Evolutionary conservation across 2,329 filamentous ascomycete genomes (phyloP).

Genomic region (Aspergillus niger): DNA sequence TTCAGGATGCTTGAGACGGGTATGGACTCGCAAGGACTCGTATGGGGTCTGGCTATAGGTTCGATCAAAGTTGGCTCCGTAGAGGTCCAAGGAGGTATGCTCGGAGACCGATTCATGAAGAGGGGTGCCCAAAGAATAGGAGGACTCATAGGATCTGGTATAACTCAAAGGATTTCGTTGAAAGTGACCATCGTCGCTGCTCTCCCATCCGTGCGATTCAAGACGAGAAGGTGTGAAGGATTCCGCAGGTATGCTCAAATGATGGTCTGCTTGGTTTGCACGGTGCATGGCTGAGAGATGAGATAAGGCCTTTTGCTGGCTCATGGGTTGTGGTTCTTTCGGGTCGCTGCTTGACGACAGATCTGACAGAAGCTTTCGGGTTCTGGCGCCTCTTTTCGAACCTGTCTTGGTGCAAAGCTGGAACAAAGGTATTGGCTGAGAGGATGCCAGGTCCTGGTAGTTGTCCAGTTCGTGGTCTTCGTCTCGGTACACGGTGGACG

Average conservation of each 20-base stretch:
- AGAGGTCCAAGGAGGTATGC: conserved; percentile 5
- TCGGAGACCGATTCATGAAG: neutral
- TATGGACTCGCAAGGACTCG: conserved; percentile 1
- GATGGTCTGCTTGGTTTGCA: conserved; percentile 3
- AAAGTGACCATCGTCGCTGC: conserved; percentile 3
- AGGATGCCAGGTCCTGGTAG: conserved; percentile 26
- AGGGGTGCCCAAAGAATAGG: neutral
- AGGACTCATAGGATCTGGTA: conserved; percentile 4
- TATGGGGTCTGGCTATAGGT: conserved; percentile 16
- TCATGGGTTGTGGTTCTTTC: neutral
- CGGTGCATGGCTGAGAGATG: conserved; percentile 6
- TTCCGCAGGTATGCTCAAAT: neutral
- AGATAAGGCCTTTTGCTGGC: neutral
- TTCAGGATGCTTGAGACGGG: neutral
- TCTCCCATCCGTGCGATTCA: conserved; percentile 13
- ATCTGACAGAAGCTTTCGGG: conserved; percentile 19
- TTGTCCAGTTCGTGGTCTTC: conserved; percentile 21
- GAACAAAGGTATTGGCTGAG: conserved; percentile 27
- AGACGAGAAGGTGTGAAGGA: neutral
- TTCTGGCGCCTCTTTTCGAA: conserved; percentile 24
- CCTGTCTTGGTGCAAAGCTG: conserved; percentile 21
- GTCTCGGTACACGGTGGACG: neutral
- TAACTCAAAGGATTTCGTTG: conserved; percentile 23
- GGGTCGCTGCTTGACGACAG: conserved; percentile 6
- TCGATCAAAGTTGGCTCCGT: conserved; percentile 15